Percentiles rank a stretch among this genome's conserved stretches.
These are phyloP conservation scores for Lipomyces spencermartinsiae DNA, from an alignment of 805 yeast species.

Conservation along the genomic window DNA sequence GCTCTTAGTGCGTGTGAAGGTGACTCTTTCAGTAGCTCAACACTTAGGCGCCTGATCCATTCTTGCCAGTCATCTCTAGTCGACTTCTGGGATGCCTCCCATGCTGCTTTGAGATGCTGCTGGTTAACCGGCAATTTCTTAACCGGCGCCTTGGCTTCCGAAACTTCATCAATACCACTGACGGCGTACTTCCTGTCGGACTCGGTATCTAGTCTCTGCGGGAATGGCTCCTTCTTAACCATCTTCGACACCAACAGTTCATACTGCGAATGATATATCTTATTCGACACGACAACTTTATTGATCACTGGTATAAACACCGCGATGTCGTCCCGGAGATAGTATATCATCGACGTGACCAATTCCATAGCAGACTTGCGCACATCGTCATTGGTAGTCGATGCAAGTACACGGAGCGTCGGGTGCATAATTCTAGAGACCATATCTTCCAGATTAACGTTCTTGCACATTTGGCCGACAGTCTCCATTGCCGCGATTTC, in stretches of 20 bases:
- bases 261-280: conserved; percentile 72
- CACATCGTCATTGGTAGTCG: conserved; percentile 60
- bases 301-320: conserved; percentile 86
- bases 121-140: conserved; percentile 77
- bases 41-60: conserved; percentile 88
- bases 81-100: conserved; percentile 90
- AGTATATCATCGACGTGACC: conserved; percentile 71
- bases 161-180: conserved; percentile 53
- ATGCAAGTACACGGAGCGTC: conserved; percentile 67
- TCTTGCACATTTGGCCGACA: conserved; percentile 78
- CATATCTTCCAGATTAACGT: conserved; percentile 79
- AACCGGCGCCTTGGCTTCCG: conserved; percentile 69
- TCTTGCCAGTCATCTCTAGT: conserved; percentile 98
- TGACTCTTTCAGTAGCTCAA: conserved; percentile 85
- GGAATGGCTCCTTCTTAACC: conserved; percentile 83
- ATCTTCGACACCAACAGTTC: conserved; percentile 82
- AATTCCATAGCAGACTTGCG: conserved; percentile 75
- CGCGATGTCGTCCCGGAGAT: conserved; percentile 80
- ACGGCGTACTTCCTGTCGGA: conserved; percentile 63
- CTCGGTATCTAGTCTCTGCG: conserved; percentile 68
- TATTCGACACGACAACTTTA: conserved; percentile 60
- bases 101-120: conserved; percentile 70
- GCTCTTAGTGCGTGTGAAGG: conserved; percentile 95
- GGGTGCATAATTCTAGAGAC: conserved; percentile 91
- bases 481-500: conserved; percentile 79